Evolutionary conservation across 495 filamentous ascomycete genomes (phyloP), one percentile per base, ranked within the genome.

Genomic region (Hypoxylon crocopeplum): DNA sequence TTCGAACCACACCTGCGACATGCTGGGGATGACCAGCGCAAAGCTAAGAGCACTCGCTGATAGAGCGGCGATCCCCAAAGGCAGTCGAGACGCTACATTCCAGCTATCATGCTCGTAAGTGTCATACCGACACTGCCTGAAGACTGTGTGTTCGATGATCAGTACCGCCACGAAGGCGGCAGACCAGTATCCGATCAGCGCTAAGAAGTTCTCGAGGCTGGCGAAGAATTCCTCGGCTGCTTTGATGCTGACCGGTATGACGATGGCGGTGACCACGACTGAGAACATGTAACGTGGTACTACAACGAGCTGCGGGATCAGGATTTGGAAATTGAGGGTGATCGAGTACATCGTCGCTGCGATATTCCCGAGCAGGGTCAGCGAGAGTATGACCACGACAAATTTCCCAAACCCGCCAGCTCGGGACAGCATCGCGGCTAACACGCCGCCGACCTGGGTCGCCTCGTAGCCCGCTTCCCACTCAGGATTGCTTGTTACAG

Each of bases 351-450:
- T 67, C 8, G 77, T 76, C 8, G 71, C 76, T 3, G 78, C 71
- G 27, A 81, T 73, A 64, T 84, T 84, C 1, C 80, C 82, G 16
- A 84, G 70, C 19, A 82, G 59, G 6, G 78, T 82, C 24, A 85
- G 69, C 5, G 76, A 75, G 16, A 85, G 72, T 7, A 84, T 52
- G 2, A 84, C 79, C 11, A 79, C 73, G 1, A 84, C 70, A 60
- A 85, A 84, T 59, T 79, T 79, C 6, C 82, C 83, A 60, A 85
- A 85, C 0, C 77, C 79, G 10, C 79, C 79, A 2, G 75, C 74
- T 7, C 78, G 77, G 3, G 71, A 64, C 4, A 84, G 66, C 72
- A 85, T 83, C 3, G 81, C 81, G 1, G 75, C 82, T 17, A 85
- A 69, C 7, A 84, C 77, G 22, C 83, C 83, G 46, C 80, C 79